Evolutionary conservation across 1,139 yeast species (phyloP), one percentile per base, ranked within the genome.

Genomic region (Scheffersomyces illinoinensis): DNA sequence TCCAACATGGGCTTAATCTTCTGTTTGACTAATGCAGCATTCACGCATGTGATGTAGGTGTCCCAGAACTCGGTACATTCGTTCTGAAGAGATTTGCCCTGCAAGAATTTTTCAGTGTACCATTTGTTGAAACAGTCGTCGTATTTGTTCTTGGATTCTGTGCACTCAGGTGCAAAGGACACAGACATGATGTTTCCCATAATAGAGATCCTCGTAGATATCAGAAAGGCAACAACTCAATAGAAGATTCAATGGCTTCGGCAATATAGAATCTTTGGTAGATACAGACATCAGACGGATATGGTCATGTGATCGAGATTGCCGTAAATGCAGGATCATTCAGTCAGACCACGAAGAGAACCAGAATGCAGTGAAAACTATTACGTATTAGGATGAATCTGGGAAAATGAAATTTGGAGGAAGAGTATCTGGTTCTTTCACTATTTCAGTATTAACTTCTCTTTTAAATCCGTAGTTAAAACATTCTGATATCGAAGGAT

Each of bases 151-250:
- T 95, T 95, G 62, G 90, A 85, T 50, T 88, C 90, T 23, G 97
- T 92, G 75, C 99, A 95, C 76, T 95, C 98, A 23, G 98, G 97
- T 52, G 98, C 98, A 81, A 95, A 91, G 61, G 97, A 92, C 10
- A 91, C 89, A 26, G 98, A 93, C 96, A 93, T 90, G 61, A 81
- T 78, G 76, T 88, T 89, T 59, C 95, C 95, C 95, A 90, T 89
- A 57, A 56, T 52, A 39, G 21, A 33, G 43, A 12, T 33, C 10
- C 43, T 33, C 17, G 43, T 33, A 12, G 14, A 12, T 33, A 8
- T 33, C 43, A 33, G 43, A 33, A 10, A 12, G 43, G 43, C 17
- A 10, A 14, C 12, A 12, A 14, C 17, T 10, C 5, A 33, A 33
- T 17, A 33, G 43, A 33, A 33, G 17, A 4, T 7, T 33, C 43